phyloP scores from a whole-genome alignment of 163 green algal genomes.

The Chloromonas sp. region DNA sequence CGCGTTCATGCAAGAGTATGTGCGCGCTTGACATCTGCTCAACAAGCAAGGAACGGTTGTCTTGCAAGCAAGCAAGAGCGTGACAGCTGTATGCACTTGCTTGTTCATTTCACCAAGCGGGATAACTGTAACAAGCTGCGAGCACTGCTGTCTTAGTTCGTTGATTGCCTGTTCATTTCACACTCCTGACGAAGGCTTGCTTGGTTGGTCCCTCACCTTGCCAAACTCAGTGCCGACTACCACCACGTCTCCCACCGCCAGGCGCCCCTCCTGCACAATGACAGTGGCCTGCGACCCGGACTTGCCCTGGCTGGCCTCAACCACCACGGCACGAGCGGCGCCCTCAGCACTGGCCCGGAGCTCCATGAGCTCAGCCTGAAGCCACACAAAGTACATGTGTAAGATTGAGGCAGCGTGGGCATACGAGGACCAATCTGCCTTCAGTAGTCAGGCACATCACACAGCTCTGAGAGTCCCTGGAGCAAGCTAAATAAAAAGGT shows the following conservation, averaged over 20 bases:
- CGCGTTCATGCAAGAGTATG: no score
- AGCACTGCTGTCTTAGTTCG: no score
- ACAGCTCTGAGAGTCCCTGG: no score
- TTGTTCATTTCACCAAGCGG: no score
- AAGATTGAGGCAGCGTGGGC: background rate
- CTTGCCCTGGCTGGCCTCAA: constrained; percentile 76
- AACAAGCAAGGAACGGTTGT: no score
- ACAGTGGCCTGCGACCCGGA: constrained; percentile 80
- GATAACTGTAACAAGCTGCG: no score
- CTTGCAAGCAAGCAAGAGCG: no score
- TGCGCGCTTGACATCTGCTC: no score
- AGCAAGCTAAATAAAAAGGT: background rate
- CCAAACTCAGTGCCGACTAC: constrained; percentile 77
- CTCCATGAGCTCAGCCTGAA: constrained; percentile 76
- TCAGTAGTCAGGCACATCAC: no score
- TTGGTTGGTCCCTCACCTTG: constrained; percentile 5
- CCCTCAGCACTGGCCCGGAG: constrained; percentile 31
- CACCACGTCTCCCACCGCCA: constrained; percentile 66
- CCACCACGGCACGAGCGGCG: constrained; percentile 50
- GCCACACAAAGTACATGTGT: constrained; percentile 3
- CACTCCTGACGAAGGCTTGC: no score
- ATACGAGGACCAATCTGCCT: background rate
- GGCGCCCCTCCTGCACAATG: constrained; percentile 40
- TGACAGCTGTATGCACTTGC: no score
- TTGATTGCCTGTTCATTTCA: no score